phyloP scores from a whole-genome alignment of 176 grass and related monocot species.

The Musa itinerans region DNA sequence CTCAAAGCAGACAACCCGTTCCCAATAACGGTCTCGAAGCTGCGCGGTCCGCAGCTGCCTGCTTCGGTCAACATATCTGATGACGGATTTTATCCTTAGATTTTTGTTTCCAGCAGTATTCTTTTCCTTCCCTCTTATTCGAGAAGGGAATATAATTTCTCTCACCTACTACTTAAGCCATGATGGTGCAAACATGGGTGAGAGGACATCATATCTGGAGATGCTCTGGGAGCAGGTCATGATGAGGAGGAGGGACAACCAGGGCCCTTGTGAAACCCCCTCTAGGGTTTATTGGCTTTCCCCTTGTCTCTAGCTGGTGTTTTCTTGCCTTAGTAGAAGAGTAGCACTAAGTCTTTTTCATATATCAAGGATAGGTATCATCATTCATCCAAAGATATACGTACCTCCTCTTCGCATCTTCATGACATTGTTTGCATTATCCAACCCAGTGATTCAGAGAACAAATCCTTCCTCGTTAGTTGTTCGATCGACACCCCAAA shows the following conservation, averaged over 20 bases:
- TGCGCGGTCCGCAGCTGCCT: no score
- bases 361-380: no score
- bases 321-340: not conserved
- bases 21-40: no score
- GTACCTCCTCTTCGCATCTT: no score
- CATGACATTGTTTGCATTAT: not conserved
- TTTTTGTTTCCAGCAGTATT: no score
- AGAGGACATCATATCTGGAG: not conserved
- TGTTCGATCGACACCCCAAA: not conserved
- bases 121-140: no score
- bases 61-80: no score
- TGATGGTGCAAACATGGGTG: slow-evolving; percentile 6
- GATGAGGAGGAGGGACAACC: not conserved
- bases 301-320: slow-evolving; percentile 1
- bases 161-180: not conserved
- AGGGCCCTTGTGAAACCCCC: not conserved
- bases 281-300: not conserved
- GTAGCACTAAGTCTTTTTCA: not conserved
- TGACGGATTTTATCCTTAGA: no score
- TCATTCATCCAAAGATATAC: no score
- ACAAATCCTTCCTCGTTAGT: not conserved
- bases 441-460: not conserved
- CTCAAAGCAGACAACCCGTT: no score
- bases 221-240: not conserved
- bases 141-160: no score